These are phyloP conservation scores for Penicillium manginii DNA, from an alignment of 495 filamentous ascomycete genomes.

Conservation along the genomic window DNA sequence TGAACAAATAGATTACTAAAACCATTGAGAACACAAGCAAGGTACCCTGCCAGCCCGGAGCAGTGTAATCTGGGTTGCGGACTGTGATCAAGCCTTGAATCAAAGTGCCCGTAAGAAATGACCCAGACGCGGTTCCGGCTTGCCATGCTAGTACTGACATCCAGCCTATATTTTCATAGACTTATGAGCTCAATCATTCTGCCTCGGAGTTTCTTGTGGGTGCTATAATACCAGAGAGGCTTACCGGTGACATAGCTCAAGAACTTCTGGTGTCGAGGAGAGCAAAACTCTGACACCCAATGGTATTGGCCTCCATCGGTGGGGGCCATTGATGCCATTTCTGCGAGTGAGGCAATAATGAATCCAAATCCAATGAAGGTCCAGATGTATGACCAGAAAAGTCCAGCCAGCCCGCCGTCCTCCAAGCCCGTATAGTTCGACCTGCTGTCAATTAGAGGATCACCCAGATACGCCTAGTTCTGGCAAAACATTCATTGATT, in stretches of 20 bases:
- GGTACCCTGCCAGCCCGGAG: conserved; percentile 44
- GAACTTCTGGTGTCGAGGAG: conserved; percentile 22
- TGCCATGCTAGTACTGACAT: conserved; percentile 48
- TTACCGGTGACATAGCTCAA: conserved; percentile 22
- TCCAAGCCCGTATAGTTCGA: conserved; percentile 20
- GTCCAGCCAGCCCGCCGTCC: conserved; percentile 20
- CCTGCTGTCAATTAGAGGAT: not conserved
- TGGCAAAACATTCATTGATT: not conserved
- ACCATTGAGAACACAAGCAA: conserved; percentile 47
- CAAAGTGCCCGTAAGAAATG: conserved; percentile 47
- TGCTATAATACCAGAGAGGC: not conserved
- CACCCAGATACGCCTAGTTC: not conserved
- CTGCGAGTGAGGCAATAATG: conserved; percentile 36
- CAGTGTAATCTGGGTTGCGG: conserved; percentile 37
- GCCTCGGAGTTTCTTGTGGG: not conserved
- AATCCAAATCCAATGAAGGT: conserved; percentile 34
- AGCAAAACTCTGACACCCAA: conserved; percentile 15
- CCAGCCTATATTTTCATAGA: conserved; percentile 37
- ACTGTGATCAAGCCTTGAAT: conserved; percentile 47
- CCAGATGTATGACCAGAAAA: conserved; percentile 39
- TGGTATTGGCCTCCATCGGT: conserved; percentile 10
- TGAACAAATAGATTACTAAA: conserved; percentile 42
- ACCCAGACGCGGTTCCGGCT: conserved; percentile 37
- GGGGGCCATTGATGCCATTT: conserved; percentile 40
- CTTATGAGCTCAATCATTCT: not conserved